Conservation (phyloP, 768 basidiomycete genomes). For the Amanita phalloides region DNA sequence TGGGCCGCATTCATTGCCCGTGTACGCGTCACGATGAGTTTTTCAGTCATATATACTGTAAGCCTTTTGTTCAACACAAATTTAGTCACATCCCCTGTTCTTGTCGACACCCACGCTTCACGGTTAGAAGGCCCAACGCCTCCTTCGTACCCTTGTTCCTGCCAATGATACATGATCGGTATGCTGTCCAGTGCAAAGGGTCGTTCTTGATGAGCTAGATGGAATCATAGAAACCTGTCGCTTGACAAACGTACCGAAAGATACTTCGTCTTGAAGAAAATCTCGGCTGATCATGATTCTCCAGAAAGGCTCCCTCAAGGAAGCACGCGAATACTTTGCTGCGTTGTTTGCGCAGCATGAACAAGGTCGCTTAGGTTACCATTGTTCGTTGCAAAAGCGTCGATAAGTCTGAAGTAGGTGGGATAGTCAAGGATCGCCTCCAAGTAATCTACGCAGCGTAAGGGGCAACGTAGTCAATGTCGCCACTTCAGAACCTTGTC, state of each 20-base stretch:
- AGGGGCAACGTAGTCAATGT: slow-evolving; percentile 21
- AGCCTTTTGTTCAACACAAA: slow-evolving; percentile 24
- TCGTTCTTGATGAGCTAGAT: slow-evolving; percentile 32
- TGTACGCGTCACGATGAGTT: slow-evolving; percentile 36
- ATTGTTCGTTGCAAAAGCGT: slow-evolving; percentile 42
- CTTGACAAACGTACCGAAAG: slow-evolving; percentile 21
- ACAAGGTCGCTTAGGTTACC: slow-evolving; percentile 33
- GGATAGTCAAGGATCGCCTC: slow-evolving; percentile 56
- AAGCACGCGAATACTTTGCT: slow-evolving; percentile 29
- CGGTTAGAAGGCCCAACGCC: slow-evolving; percentile 51
- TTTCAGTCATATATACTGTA: slow-evolving; percentile 37
- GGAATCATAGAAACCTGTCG: not conserved
- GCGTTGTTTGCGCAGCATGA: slow-evolving; percentile 20
- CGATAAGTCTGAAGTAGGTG: slow-evolving; percentile 36
- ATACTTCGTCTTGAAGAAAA: slow-evolving; percentile 41
- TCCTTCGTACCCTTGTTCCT: slow-evolving; percentile 58
- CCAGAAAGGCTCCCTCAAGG: slow-evolving; percentile 54
- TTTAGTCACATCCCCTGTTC: not conserved
- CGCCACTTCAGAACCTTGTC: slow-evolving; percentile 13
- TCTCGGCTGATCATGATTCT: slow-evolving; percentile 60
- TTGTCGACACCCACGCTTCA: slow-evolving; percentile 30
- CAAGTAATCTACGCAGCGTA: slow-evolving; percentile 38
- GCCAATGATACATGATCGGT: slow-evolving; percentile 63
- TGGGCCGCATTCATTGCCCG: slow-evolving; percentile 41
- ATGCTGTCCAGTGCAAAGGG: slow-evolving; percentile 60